Evolutionary conservation across 352 stramenopile species (phyloP), one percentile per base, ranked within the genome.

Genomic region (Phytophthora kernoviae): DNA sequence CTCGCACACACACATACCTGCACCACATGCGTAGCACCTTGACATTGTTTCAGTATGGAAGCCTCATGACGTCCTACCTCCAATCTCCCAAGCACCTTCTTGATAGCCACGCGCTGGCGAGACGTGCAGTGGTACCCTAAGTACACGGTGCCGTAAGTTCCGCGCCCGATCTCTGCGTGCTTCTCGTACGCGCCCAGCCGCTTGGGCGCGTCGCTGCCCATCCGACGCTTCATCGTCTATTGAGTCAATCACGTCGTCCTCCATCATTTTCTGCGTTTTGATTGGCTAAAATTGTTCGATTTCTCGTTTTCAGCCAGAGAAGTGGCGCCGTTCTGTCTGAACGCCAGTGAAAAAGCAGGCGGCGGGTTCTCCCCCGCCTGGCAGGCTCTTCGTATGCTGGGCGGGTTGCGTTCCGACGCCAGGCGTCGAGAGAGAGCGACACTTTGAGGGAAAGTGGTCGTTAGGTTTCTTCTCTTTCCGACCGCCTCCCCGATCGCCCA

Each of bases 101-200:
- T 94, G 55, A 94, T 82, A 9, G 85, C 85, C 9, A 90, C 79
- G n/a, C 67, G 72, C 33, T 34, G 45, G 9, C 58, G 26, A 20
- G 56, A 75, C 41, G 62, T 70, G 30, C 22, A 54, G 48, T 90
- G 79, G 24, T 75, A 60, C 12, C 83, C 85, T 2, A 79, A 63
- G 58, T 93, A 93, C 45, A 94, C 85, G 9, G 71, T 88, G 7
- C 85, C 85, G 36, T 91, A 94, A 5, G 85, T 93, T 39, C 85
- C 85, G n/a, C 81, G 72, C 4, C 85, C 85, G 41, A 94, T 93
- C 71, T 93, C 85, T 51, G 66, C 64, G 43, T 79, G 79, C 55
- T 87, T 73, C 52, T 92, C 84, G 58, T 91, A 94, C 24, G 52
- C 68, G 46, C 83, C 85, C 36, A 91, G 72, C 42, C 67, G 73